Evolutionary conservation across 2,329 filamentous ascomycete species (phyloP).

Genomic region (Arthrinium puccinioides): DNA sequence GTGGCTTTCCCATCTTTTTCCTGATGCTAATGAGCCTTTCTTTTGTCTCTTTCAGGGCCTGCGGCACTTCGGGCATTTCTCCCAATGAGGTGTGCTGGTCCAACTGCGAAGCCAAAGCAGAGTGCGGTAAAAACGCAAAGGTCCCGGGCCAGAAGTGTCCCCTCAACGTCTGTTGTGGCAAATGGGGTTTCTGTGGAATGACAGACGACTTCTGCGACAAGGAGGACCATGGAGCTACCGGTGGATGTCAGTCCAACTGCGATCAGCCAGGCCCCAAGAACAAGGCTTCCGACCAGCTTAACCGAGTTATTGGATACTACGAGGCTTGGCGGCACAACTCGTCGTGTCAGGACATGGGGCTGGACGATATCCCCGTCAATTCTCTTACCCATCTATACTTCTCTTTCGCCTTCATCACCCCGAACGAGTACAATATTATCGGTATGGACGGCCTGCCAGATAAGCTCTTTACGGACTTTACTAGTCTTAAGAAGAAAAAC

Average conservation of each 20-base stretch:
- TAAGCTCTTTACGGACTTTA: slow-evolving; percentile 9
- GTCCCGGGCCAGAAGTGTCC: slow-evolving; percentile 19
- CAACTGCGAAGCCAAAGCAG: slow-evolving; percentile 27
- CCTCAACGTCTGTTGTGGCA: slow-evolving; percentile 10
- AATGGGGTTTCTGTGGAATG: slow-evolving; percentile 7
- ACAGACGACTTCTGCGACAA: slow-evolving; percentile 14
- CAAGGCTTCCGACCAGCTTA: background rate
- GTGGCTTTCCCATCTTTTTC: too few relatives aligned
- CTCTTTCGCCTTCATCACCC: slow-evolving; percentile 23
- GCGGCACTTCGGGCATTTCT: background rate
- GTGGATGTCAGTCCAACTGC: slow-evolving; percentile 18
- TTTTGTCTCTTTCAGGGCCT: too few relatives aligned
- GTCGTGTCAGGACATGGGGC: slow-evolving; percentile 1
- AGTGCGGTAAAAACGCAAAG: slow-evolving; percentile 21
- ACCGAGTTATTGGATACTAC: slow-evolving; percentile 24
- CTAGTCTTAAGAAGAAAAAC: slow-evolving; percentile 18
- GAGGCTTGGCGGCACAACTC: slow-evolving; percentile 17
- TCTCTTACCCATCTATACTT: slow-evolving; percentile 28
- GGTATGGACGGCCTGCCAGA: slow-evolving; percentile 15
- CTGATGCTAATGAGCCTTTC: too few relatives aligned
- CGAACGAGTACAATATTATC: slow-evolving; percentile 17
- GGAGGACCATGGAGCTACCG: slow-evolving; percentile 9
- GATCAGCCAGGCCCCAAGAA: slow-evolving; percentile 8
- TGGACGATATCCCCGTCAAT: slow-evolving; percentile 28
- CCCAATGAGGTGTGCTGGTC: slow-evolving; percentile 16